Evolutionary conservation across 2,329 filamentous ascomycete genomes (phyloP), one percentile per base, ranked within the genome.

Genomic region (Penicillium sp.): DNA sequence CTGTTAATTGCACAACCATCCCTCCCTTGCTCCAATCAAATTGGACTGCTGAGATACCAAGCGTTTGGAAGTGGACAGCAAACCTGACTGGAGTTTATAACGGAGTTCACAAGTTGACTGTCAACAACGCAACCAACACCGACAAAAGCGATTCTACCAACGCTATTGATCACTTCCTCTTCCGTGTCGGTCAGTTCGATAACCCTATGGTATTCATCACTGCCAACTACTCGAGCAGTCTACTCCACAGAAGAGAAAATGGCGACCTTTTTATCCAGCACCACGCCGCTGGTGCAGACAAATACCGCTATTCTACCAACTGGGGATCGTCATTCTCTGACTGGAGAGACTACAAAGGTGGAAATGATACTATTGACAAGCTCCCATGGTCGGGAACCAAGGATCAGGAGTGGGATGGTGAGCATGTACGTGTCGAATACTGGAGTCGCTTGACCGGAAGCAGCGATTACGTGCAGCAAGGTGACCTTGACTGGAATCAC

Each of bases 401-500:
- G 26, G 59, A 71, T 12, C 81, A 84, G 61, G 66, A 67, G 31
- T 85, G 82, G 82, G 58, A 72, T 24, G 82, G 81, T 26, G 74
- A 83, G 22, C 82, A 84, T 61, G 72, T 84, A 19, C 75, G 76
- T 28, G 75, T 83, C 26, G 79, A 84, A 59, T 85, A 84, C 64
- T 85, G 76, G 75, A 81, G 75, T 59, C 71, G 72, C 49, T 68
- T 77, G 52, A 72, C 77, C 22, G 79, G 80, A 4, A 83, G 80
- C 56, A 81, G 78, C 58, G 72, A 75, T 52, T 79, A 82, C 56
- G 66, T 80, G 9, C 79, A 84, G 59, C 76, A 84, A 57, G 77
- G 76, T 39, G 81, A 84, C 19, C 26, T 24, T 9, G 69, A 67
- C 41, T 71, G 68, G 52, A 63, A 68, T 19, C 60, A 63, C n/a